Evolutionary conservation across 768 basidiomycete genomes (phyloP), one percentile per base, ranked within the genome.

Genomic region (Xerocomus brunneocitrinus): DNA sequence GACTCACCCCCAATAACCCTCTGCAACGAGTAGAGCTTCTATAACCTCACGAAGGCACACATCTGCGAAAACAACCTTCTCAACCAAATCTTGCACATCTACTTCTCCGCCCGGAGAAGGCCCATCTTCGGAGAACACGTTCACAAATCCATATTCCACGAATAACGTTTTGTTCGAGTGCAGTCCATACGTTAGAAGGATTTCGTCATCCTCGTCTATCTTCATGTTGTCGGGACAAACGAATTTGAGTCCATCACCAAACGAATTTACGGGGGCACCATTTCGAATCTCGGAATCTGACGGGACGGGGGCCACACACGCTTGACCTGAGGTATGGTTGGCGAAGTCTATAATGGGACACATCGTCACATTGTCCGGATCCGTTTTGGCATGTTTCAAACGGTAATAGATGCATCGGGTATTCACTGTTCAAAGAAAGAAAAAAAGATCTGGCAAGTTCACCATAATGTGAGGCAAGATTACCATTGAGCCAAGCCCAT

Each of bases 401-500:
- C 79, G 84, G 65, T 83, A 81, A 67, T 82, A 93, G 22, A 98
- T 81, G 66, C 89, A 93, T 45, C 95, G 83, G 5, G 95, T 98
- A 67, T 98, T 98, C 53, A 97, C 92, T 93, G 61, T 58, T 46
- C 30, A 30, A 22, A 16, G 34, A 30, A 22, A 24, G n/a, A 45
- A 19, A 50, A 53, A 47, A 48, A 4, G 19, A 27, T 47, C 45
- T 40, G 43, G 10, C 44, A 48, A 36, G 53, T 50, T 32, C 30
- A 45, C 16, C 30, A 41, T 9, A 46, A 61, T 27, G 54, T 25
- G 12, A 53, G 30, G n/a, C 32, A 45, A 50, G 47, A 38, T 54
- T 59, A 89, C 94, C 91, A 63, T 85, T 95, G 9, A 98, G 76
- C 94, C 95, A 98, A 1, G 81, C 92, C 92, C 95, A 97, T 3